A percentile compares a stretch with the other conserved stretches of the same genome.
Evolutionary conservation across 345 rosid species (phyloP).

Genomic region (Stellera chamaejasme): DNA sequence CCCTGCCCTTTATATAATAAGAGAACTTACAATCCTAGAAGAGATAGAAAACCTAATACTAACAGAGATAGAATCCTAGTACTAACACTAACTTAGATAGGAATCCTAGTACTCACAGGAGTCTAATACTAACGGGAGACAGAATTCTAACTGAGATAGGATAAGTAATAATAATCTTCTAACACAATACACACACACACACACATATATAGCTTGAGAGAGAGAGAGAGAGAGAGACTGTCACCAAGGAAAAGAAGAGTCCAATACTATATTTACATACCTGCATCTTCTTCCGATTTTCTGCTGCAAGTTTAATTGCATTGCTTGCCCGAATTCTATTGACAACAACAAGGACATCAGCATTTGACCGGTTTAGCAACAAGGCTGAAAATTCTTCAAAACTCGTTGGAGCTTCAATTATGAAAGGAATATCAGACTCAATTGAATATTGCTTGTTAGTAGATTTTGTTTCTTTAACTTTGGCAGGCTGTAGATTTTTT

Average conservation of each 20-base stretch:
- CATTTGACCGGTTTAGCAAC: slow-evolving; percentile 45
- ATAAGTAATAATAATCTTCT: too few species aligned
- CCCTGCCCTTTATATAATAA: too few species aligned
- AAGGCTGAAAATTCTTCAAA: slow-evolving; percentile 62
- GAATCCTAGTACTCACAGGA: too few species aligned
- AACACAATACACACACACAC: too few species aligned
- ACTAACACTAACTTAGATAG: too few species aligned
- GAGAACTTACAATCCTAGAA: too few species aligned
- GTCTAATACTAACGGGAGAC: too few species aligned
- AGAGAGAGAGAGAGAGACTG: background rate
- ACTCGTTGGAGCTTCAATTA: slow-evolving; percentile 70
- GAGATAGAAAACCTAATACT: too few species aligned
- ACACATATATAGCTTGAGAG: background rate
- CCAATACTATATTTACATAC: slow-evolving; percentile 19
- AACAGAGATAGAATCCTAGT: too few species aligned
- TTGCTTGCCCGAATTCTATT: slow-evolving; percentile 56
- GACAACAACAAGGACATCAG: slow-evolving; percentile 37
- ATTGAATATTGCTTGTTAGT: slow-evolving; percentile 21
- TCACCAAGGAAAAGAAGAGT: background rate
- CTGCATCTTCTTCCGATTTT: slow-evolving; percentile 93
- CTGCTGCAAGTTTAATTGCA: slow-evolving; percentile 75
- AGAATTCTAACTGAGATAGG: too few species aligned
- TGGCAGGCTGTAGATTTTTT: slow-evolving; percentile 11
- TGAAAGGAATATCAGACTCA: slow-evolving; percentile 47
- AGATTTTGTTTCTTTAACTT: slow-evolving; percentile 19